These are phyloP conservation scores for Cryptococcus floricola DNA, from an alignment of 1,284 basidiomycete species.

Conservation along the genomic window DNA sequence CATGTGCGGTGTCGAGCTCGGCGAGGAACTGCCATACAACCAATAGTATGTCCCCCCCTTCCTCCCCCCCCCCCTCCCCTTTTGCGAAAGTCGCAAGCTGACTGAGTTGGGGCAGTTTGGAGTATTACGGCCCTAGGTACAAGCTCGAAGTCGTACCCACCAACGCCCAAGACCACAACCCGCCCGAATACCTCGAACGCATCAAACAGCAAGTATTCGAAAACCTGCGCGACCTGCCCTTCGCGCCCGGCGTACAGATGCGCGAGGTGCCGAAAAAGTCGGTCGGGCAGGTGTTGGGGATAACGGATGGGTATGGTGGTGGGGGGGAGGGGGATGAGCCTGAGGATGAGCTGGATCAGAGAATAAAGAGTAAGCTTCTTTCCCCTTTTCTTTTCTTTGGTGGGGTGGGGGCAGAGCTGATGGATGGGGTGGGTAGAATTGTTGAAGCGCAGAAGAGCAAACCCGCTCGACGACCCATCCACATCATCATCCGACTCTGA, in stretches of 20 bases:
- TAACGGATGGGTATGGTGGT: slow-evolving; percentile 22
- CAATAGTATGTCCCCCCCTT: slow-evolving; percentile 57
- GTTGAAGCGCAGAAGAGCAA: slow-evolving; percentile 16
- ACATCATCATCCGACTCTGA: slow-evolving; percentile 11
- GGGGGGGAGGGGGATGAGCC: slow-evolving; percentile 43
- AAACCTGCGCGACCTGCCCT: slow-evolving; percentile 70
- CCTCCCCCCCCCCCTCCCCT: no score
- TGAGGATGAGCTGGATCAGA: slow-evolving; percentile 45
- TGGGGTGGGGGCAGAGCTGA: neutral
- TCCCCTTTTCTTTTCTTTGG: neutral
- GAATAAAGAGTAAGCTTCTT: slow-evolving; percentile 40
- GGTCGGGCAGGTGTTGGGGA: slow-evolving; percentile 38
- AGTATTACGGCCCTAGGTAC: slow-evolving; percentile 96
- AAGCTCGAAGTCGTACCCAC: slow-evolving; percentile 84
- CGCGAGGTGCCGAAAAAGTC: slow-evolving; percentile 67
- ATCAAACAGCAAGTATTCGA: slow-evolving; percentile 76
- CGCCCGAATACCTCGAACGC: slow-evolving; percentile 75
- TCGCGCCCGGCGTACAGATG: slow-evolving; percentile 83
- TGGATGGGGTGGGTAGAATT: slow-evolving; percentile 16
- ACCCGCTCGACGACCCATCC: neutral
- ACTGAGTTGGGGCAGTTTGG: slow-evolving; percentile 56
- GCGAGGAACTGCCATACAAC: slow-evolving; percentile 85
- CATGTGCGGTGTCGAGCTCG: slow-evolving; percentile 80
- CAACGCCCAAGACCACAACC: slow-evolving; percentile 93
- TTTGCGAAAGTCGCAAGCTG: neutral